Evolutionary conservation across 1,139 yeast genomes (phyloP).

Genomic region (Debaryomyces sp.): DNA sequence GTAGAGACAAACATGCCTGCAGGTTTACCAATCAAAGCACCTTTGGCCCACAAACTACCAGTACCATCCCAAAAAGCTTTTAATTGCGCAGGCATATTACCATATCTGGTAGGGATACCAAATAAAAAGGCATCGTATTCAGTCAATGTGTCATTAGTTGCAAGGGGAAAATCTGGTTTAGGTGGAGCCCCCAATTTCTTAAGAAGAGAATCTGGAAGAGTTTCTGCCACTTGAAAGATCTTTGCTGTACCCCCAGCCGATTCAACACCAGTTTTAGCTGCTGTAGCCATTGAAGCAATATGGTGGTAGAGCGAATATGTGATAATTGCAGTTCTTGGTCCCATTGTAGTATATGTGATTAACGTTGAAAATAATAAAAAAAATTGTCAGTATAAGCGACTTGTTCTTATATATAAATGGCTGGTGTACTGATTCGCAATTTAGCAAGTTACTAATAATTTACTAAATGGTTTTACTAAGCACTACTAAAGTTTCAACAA

Average conservation of each 20-base stretch:
- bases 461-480: not conserved
- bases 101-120: slow-evolving; percentile 44
- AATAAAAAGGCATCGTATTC: slow-evolving; percentile 41
- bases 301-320: slow-evolving; percentile 43
- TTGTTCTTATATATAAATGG: not conserved
- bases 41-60: slow-evolving; percentile 41
- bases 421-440: not conserved
- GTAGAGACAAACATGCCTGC: slow-evolving; percentile 42
- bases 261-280: slow-evolving; percentile 38
- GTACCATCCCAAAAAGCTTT: slow-evolving; percentile 43
- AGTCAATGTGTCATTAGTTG: slow-evolving; percentile 32
- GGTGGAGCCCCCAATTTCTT: slow-evolving; percentile 34
- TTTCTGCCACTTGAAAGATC: slow-evolving; percentile 41
- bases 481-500: too few relatives aligned
- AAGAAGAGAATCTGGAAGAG: slow-evolving; percentile 34
- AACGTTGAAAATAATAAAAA: not conserved
- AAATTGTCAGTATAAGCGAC: not conserved
- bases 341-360: slow-evolving; percentile 16
- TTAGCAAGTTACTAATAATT: not conserved
- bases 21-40: slow-evolving; percentile 39
- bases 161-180: slow-evolving; percentile 36
- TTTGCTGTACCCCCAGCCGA: slow-evolving; percentile 42
- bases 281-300: slow-evolving; percentile 36
- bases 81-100: slow-evolving; percentile 43
- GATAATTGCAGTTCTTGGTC: slow-evolving; percentile 40